A percentile compares a stretch with the other conserved stretches of the same genome.
Conservation (phyloP, 2,329 filamentous ascomycete species). For the Trichoderma sp. region DNA sequence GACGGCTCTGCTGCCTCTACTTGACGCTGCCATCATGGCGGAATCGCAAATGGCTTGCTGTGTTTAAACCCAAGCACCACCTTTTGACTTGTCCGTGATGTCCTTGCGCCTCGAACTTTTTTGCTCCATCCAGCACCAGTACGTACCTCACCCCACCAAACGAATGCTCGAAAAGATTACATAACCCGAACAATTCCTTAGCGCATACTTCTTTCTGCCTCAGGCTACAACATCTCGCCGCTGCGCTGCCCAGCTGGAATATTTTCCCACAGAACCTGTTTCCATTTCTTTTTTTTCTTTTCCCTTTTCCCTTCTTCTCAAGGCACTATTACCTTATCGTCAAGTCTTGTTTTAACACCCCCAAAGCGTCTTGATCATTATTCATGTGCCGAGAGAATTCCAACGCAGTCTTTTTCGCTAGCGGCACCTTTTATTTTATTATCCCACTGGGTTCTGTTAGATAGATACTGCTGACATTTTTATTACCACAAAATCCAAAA, state of each 20-base stretch:
- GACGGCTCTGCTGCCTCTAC: conserved; percentile 56
- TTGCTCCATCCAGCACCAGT: conserved; percentile 22
- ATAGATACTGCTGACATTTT: conserved; percentile 88
- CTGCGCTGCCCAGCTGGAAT: background rate
- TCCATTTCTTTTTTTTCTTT: conserved; percentile 32
- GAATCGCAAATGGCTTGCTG: conserved; percentile 25
- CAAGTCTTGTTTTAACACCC: conserved; percentile 65
- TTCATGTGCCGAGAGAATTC: conserved; percentile 74
- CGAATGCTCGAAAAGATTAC: conserved; percentile 18
- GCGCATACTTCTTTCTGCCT: conserved; percentile 28
- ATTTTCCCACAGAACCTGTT: conserved; percentile 15
- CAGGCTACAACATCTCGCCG: conserved; percentile 26
- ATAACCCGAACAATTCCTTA: conserved; percentile 11
- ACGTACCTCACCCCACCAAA: conserved; percentile 24
- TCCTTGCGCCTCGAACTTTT: conserved; percentile 33
- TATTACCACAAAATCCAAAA: conserved; percentile 1
- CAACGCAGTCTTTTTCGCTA: conserved; percentile 93
- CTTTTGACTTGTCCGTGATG: conserved; percentile 12
- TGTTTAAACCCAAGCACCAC: conserved; percentile 2
- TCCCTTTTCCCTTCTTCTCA: conserved; percentile 45
- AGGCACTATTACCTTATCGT: conserved; percentile 95
- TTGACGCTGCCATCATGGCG: conserved; percentile 53
- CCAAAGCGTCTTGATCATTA: conserved; percentile 88
- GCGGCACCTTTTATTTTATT: conserved; percentile 72
- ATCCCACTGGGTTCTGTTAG: conserved; percentile 84